Evolutionary conservation across 306 rosid species (phyloP).

Genomic region (Castanopsis chinensis): DNA sequence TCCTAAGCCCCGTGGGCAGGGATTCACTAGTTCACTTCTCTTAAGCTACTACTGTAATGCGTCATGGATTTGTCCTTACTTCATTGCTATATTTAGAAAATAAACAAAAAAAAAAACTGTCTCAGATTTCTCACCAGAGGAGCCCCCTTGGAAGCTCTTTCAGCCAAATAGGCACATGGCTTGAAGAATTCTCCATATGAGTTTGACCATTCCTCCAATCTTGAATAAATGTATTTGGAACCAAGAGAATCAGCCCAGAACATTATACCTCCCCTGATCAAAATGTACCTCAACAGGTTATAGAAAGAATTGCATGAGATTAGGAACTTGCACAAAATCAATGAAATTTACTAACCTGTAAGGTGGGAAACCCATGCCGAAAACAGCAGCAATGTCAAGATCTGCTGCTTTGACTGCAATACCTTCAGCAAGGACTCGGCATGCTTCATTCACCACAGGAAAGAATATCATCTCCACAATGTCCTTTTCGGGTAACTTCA

Average conservation of each 20-base stretch:
- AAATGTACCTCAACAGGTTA: conserved; percentile 23
- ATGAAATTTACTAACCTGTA: conserved; percentile 63
- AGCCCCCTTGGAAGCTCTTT: conserved; percentile 82
- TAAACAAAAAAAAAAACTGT: not conserved
- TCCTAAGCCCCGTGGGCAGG: not conserved
- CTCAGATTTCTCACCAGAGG: conserved; percentile 63
- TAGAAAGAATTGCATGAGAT: not conserved
- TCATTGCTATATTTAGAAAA: not conserved
- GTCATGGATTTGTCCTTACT: not conserved
- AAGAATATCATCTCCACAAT: conserved; percentile 90
- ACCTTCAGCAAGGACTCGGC: conserved; percentile 93
- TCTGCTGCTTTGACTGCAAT: conserved; percentile 89
- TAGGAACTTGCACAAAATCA: not conserved
- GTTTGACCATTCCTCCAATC: conserved; percentile 81
- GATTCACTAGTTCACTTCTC: not conserved
- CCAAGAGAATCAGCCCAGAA: conserved; percentile 97
- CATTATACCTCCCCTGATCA: conserved; percentile 86
- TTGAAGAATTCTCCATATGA: conserved; percentile 79
- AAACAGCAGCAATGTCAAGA: conserved; percentile 77
- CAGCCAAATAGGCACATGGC: conserved; percentile 90
- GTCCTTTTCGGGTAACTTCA: conserved; percentile 70
- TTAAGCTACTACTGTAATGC: not conserved
- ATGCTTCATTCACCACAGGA: conserved; percentile 97
- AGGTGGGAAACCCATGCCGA: conserved; percentile 98
- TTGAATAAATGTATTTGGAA: conserved; percentile 78